These are phyloP conservation scores for Puccinia triticina DNA, from an alignment of 1,284 basidiomycete genomes.

Conservation along the genomic window DNA sequence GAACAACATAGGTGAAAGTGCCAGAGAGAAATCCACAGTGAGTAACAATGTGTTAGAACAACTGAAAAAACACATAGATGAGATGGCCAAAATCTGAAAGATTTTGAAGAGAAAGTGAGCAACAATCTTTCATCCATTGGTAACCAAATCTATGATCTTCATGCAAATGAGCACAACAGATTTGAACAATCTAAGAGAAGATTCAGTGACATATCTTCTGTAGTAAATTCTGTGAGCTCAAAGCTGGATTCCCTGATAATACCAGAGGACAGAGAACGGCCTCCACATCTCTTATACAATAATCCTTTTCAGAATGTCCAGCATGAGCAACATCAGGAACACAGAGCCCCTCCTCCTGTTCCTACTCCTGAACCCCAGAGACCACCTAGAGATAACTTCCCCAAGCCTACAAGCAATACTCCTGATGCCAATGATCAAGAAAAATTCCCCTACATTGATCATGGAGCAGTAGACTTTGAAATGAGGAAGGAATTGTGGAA, in stretches of 20 bases:
- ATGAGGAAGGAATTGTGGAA: neutral
- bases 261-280: too few relatives aligned
- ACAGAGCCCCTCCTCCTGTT: too few relatives aligned
- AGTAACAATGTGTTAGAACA: neutral
- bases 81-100: neutral
- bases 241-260: too few relatives aligned
- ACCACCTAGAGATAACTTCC: too few relatives aligned
- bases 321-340: too few relatives aligned
- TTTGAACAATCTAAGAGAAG: neutral
- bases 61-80: neutral
- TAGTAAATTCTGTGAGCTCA: too few relatives aligned
- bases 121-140: neutral
- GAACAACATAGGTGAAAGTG: neutral
- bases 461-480: neutral
- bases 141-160: neutral
- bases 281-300: too few relatives aligned
- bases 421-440: too few relatives aligned
- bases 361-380: too few relatives aligned
- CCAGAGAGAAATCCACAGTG: neutral
- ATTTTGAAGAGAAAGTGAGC: neutral
- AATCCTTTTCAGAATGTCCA: too few relatives aligned
- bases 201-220: neutral
- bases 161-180: neutral
- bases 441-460: too few relatives aligned
- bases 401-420: too few relatives aligned